phyloP scores from a whole-genome alignment of 305 asterid genomes.

The Fraxinus sp. region DNA sequence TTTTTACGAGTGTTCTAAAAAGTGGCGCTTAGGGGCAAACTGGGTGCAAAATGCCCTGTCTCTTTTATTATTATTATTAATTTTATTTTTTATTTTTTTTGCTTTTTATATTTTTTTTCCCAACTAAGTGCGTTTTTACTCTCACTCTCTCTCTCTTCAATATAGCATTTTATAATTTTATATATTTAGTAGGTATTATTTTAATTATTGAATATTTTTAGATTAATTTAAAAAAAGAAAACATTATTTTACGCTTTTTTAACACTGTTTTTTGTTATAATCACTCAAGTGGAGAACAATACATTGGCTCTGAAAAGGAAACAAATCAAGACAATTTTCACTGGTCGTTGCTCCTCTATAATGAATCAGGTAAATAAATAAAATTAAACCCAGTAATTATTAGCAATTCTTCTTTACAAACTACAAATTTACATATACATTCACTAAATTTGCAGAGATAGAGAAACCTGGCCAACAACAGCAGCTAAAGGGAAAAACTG shows the following conservation, averaged over 20 bases:
- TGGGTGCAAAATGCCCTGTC: background rate
- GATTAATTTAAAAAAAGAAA: too few relatives aligned
- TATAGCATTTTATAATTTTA: too few relatives aligned
- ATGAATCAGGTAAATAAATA: background rate
- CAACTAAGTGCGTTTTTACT: too few relatives aligned
- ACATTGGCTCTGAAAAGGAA: background rate
- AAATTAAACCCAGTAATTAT: background rate
- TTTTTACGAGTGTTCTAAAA: background rate
- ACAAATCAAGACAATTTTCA: background rate
- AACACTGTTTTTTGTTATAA: background rate
- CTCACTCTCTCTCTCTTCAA: too few relatives aligned
- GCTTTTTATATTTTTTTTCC: too few relatives aligned
- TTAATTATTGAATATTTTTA: too few relatives aligned
- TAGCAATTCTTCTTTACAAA: background rate
- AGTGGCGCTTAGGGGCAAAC: background rate
- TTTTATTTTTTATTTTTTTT: too few relatives aligned
- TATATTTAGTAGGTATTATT: too few relatives aligned
- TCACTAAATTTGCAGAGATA: background rate
- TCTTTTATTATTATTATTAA: too few relatives aligned
- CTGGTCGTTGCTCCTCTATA: background rate
- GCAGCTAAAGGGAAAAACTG: constrained; percentile 90
- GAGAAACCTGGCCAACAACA: constrained; percentile 89
- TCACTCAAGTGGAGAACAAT: background rate
- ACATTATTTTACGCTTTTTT: too few relatives aligned
- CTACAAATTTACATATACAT: background rate